A percentile compares a stretch with the other conserved stretches of the same genome.
phyloP scores from a whole-genome alignment of 768 basidiomycete species.

The Tricholoma sp. region DNA sequence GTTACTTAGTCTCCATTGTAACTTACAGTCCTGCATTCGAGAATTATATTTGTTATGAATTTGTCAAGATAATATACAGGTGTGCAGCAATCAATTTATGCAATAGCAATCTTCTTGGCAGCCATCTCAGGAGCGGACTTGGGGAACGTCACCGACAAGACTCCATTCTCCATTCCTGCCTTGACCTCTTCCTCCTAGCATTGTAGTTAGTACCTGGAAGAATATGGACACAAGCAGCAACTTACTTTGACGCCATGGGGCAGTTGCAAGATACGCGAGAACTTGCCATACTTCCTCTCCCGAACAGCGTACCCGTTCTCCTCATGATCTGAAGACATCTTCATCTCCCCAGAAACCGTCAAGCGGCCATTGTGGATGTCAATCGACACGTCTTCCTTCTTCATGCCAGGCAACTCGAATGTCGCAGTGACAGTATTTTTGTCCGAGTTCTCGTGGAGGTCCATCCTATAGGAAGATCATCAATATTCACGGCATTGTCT shows the following conservation, averaged over 20 bases:
- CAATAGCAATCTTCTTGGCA: too few species aligned
- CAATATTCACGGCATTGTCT: too few species aligned
- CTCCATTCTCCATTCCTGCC: slow-evolving; percentile 40
- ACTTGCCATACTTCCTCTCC: slow-evolving; percentile 42
- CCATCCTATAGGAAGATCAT: slow-evolving; percentile 27
- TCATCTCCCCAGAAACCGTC: slow-evolving; percentile 39
- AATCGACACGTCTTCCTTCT: slow-evolving; percentile 39
- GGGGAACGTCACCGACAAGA: slow-evolving; percentile 43
- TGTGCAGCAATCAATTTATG: too few species aligned
- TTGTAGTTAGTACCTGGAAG: neutral
- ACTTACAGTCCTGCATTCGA: neutral
- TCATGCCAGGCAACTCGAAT: slow-evolving; percentile 52
- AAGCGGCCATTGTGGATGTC: slow-evolving; percentile 41
- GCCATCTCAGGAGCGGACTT: slow-evolving; percentile 16
- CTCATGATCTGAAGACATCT: slow-evolving; percentile 19
- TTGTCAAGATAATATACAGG: too few species aligned
- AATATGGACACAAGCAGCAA: neutral
- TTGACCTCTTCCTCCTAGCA: slow-evolving; percentile 37
- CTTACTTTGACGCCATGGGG: slow-evolving; percentile 43
- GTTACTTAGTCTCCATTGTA: neutral
- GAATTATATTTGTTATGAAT: too few species aligned
- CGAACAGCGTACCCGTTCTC: slow-evolving; percentile 31
- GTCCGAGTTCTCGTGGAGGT: slow-evolving; percentile 38
- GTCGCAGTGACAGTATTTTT: slow-evolving; percentile 38
- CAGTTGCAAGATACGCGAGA: slow-evolving; percentile 39